Evolutionary conservation across 805 yeast species (phyloP), one percentile per base, ranked within the genome.

Genomic region (Lachancea quebecensis): DNA sequence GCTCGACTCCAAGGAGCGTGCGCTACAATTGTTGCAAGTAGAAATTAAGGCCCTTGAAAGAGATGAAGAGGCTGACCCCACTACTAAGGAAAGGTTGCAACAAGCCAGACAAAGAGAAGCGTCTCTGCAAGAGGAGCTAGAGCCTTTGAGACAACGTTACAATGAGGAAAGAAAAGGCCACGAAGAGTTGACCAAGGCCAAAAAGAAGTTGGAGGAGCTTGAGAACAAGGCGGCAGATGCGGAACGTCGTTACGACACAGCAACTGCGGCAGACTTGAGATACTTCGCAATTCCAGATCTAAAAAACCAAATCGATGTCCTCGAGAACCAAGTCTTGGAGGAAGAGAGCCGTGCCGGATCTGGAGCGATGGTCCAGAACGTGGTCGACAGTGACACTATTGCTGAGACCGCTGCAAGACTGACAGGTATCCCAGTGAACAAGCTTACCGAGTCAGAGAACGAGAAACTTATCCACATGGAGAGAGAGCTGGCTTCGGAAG

Each of bases 241-340:
- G 18, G 98, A 91, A 66, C 87, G 99, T 75, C 84, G 97, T 62
- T 86, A 86, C 52, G 99, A 93, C 64, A 87, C 89, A 30, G 91
- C 84, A 5, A 77, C 96, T 10, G 95, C 95, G 43, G 98, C 99
- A 16, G 99, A 93, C 68, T 75, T 93, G 65, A 79, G 96, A 66
- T 93, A 90, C 73, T 93, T 88, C 73, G 99, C 98, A 25, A 93
- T 93, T 59, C 99, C 99, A 8, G 96, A 91, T 58, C 74, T 93
- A 47, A 75, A 82, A 67, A 75, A 77, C 57, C 81, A 81, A 60
- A 91, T 93, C 51, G 79, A 67, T 41, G 79, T 77, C 54, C 73
- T 90, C 48, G 99, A 93, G 67, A 63, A 73, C 46, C 71, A 81
- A 61, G 90, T 83, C 34, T 85, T 85, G 32, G 89, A 84, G 58